Percentiles rank a stretch among this genome's conserved stretches.
Conservation (phyloP, 1,284 basidiomycete genomes). For the Apiotrichum siamense region DNA sequence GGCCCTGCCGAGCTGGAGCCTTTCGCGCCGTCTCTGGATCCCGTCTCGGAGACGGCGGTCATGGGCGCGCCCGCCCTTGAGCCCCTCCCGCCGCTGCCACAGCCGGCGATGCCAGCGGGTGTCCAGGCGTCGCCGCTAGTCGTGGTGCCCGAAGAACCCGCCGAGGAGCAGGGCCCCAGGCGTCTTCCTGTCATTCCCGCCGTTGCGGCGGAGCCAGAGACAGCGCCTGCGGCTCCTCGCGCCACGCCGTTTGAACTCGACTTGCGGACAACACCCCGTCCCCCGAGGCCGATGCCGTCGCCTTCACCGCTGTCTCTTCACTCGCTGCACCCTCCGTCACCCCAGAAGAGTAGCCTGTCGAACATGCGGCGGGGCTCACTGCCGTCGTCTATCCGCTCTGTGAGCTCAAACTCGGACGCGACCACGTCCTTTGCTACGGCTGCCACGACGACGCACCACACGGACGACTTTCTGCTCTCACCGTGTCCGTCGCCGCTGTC, state of each 20-base stretch:
- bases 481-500: not conserved
- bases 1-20: not conserved
- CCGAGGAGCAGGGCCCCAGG: too few species aligned
- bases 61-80: not conserved
- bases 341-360: not conserved
- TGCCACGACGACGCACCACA: not conserved
- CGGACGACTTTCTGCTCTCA: not conserved
- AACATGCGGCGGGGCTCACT: not conserved
- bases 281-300: too few species aligned
- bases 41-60: not conserved
- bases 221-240: too few species aligned
- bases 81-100: not conserved
- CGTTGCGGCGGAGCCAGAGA: too few species aligned
- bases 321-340: too few species aligned
- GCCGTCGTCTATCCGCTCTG: not conserved
- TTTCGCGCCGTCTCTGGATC: not conserved
- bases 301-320: too few species aligned
- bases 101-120: not conserved
- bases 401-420: not conserved
- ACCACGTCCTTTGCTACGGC: not conserved
- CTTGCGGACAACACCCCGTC: too few species aligned
- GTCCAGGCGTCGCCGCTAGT: not conserved
- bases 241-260: not conserved
- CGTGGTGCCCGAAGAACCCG: too few species aligned
- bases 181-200: too few species aligned